These are phyloP conservation scores for Xylariaceae sp. DNA, from an alignment of 2,329 filamentous ascomycete genomes.

Conservation along the genomic window DNA sequence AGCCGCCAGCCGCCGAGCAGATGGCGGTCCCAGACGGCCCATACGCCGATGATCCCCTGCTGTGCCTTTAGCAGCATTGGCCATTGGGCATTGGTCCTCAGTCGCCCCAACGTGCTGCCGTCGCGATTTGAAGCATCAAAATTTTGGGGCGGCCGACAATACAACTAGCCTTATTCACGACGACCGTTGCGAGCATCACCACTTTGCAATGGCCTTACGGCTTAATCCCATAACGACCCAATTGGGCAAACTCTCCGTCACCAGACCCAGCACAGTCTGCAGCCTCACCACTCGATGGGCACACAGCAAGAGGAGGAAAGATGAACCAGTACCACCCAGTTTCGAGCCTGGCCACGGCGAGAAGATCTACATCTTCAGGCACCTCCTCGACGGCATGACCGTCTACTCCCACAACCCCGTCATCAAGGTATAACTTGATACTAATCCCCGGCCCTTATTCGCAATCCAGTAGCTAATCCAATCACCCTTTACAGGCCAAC, in stretches of 20 bases:
- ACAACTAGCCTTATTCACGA: too few species aligned
- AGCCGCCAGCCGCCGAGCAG: too few species aligned
- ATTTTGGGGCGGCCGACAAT: too few species aligned
- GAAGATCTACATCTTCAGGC: constrained; percentile 53
- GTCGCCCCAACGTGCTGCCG: too few species aligned
- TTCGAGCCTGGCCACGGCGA: constrained; percentile 46
- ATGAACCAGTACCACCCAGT: constrained; percentile 11
- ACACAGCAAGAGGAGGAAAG: constrained; percentile 17
- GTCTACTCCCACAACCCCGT: constrained; percentile 48
- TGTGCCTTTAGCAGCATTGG: too few species aligned
- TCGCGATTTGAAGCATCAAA: too few species aligned
- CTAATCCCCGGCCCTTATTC: background rate
- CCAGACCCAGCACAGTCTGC: constrained; percentile 34
- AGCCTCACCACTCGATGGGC: constrained; percentile 19
- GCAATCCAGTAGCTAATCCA: constrained; percentile 1
- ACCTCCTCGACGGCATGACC: constrained; percentile 47
- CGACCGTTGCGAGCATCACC: too few species aligned
- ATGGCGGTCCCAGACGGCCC: too few species aligned
- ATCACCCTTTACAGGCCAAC: constrained; percentile 17
- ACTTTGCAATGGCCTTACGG: constrained; percentile 34
- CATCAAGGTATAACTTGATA: constrained; percentile 38
- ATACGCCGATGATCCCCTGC: too few species aligned
- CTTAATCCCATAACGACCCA: constrained; percentile 32
- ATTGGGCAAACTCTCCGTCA: constrained; percentile 40
- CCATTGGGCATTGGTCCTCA: too few species aligned